Base-by-base conservation (phyloP, 495 filamentous ascomycete genomes). In the Aspergillus saccharolyticus region DNA sequence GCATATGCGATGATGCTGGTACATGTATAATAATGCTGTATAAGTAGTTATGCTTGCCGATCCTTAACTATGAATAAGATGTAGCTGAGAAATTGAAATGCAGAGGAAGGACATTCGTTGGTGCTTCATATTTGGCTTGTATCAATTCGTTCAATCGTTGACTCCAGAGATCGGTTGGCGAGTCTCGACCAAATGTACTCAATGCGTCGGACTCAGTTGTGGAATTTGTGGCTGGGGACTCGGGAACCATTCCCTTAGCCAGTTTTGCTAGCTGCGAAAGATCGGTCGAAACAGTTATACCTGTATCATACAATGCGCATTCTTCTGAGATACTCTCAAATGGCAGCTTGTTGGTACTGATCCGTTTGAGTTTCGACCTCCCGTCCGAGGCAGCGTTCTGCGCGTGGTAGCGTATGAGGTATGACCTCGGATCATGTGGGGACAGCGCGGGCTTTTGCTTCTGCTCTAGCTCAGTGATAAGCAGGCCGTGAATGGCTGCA, bases 301-400 rank as follows among this genome's bases (percentile, higher is more conserved):
- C 42, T 10, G 71, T 3, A 45, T 65, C 28, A 55, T 76, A 66
- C 19, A 72, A 15, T 25, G 72, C 62, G 20, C 53, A 49, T 10
- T 63, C 69, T 1, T 71, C 63, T 0, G 72, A 68, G 30, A 74
- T 74, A 1, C 53, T 72, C 63, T 78, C 70, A 53, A 75, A 62
- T 3, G 71, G 74, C 15, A 76, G 42, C 20, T 65, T 68, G 47
- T 43, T 66, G 0, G 63, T 68, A 1, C 56, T 64, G 52, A 61
- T 57, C 44, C 71, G 63, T 63, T 58, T 62, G 61, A 61, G 56
- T 44, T 60, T 33, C 9, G 54, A 30, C 18, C 33, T 0, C 2
- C 54, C 50, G 4, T 54, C 43, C 9, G 18, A 9, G n/a, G 25
- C 15, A 1, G 33, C 47, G 25, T 43, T 51, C 39, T 64, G 57